These are phyloP conservation scores for Blastobotrys malaysiensis DNA, from an alignment of 1,139 yeast genomes.

Conservation along the genomic window DNA sequence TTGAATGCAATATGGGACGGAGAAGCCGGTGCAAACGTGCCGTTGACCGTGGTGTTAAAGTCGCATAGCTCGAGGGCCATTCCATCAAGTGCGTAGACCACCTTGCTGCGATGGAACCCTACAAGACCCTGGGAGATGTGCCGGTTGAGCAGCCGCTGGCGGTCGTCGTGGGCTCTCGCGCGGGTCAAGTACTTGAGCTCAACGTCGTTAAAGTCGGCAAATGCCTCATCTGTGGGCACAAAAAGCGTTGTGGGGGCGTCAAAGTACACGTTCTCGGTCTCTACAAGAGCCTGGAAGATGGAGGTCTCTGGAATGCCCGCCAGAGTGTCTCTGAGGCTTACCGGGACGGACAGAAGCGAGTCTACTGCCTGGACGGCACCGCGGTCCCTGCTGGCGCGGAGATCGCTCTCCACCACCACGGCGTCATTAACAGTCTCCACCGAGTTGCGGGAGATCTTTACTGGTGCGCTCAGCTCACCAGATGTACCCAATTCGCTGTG, in stretches of 20 bases:
- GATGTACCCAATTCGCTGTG: neutral
- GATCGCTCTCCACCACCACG: conserved; percentile 54
- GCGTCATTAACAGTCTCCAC: conserved; percentile 3
- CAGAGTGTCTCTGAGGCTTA: conserved; percentile 41
- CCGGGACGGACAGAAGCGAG: conserved; percentile 42
- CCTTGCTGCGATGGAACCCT: conserved; percentile 26
- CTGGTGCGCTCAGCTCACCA: neutral
- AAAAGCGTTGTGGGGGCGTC: conserved; percentile 33
- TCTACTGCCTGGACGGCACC: conserved; percentile 75
- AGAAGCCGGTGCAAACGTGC: conserved; percentile 29
- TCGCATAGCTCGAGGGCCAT: conserved; percentile 4
- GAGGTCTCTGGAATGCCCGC: conserved; percentile 17
- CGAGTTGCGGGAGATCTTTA: neutral
- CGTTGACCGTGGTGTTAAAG: conserved; percentile 17
- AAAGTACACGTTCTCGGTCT: neutral
- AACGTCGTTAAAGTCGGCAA: conserved; percentile 37
- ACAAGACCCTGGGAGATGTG: conserved; percentile 25
- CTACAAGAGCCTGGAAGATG: neutral
- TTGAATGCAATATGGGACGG: conserved; percentile 48
- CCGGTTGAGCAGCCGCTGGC: conserved; percentile 32
- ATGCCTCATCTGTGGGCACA: conserved; percentile 42
- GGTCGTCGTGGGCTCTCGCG: conserved; percentile 37
- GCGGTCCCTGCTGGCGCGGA: conserved; percentile 60
- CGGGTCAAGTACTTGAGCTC: conserved; percentile 40
- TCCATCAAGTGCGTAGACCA: conserved; percentile 25